These are phyloP conservation scores for Saxispiralis lemnorum DNA, from an alignment of 495 filamentous ascomycete genomes.

Conservation along the genomic window DNA sequence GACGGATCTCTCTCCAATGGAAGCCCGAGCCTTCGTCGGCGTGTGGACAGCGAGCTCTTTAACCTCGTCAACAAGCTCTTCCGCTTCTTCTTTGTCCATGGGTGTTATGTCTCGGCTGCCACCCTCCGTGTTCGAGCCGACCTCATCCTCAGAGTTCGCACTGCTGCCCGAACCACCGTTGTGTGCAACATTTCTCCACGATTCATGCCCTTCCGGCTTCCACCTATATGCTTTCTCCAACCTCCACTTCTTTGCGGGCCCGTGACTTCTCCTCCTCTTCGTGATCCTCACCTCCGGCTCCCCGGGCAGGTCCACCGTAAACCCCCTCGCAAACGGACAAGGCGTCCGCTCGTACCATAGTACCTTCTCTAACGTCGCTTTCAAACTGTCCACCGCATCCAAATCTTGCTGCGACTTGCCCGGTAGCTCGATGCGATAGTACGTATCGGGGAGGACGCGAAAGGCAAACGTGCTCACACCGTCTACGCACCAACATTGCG, in stretches of 20 bases:
- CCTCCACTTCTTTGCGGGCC: conserved; percentile 17
- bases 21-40: conserved; percentile 14
- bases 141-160: conserved; percentile 17
- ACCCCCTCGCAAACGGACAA: conserved; percentile 66
- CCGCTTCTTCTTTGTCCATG: too few species aligned
- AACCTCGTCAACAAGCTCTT: conserved; percentile 1
- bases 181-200: background rate
- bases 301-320: conserved; percentile 59
- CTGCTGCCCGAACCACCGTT: background rate
- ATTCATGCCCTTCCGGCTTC: conserved; percentile 18
- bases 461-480: conserved; percentile 66
- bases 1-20: conserved; percentile 24
- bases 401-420: conserved; percentile 40
- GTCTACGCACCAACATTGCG: conserved; percentile 84
- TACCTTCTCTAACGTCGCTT: conserved; percentile 47
- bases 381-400: conserved; percentile 43
- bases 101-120: conserved; percentile 4
- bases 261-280: conserved; percentile 18
- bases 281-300: conserved; percentile 49
- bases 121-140: conserved; percentile 2
- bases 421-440: conserved; percentile 79
- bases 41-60: conserved; percentile 6
- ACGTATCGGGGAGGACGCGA: conserved; percentile 58
- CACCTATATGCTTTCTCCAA: conserved; percentile 38
- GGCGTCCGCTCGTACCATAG: conserved; percentile 72